Conservation (phyloP, 2,329 filamentous ascomycete species). For the Chrysoporthe cubensis region DNA sequence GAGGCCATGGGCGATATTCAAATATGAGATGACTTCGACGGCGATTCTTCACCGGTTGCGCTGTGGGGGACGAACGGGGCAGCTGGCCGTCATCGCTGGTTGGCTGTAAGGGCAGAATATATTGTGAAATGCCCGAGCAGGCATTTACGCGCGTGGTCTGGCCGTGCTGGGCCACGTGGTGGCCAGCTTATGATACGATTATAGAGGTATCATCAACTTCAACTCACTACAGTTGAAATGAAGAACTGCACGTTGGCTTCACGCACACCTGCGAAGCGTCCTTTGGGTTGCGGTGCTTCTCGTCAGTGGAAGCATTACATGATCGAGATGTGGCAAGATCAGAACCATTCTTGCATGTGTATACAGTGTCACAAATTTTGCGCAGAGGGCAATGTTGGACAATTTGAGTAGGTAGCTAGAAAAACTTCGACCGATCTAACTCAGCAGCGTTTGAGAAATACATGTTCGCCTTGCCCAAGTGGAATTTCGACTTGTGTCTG, state of each 20-base stretch:
- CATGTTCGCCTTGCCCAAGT: background rate
- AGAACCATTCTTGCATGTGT: background rate
- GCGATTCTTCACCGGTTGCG: conserved; percentile 19
- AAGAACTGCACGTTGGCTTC: background rate
- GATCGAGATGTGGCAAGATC: background rate
- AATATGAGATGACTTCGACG: conserved; percentile 50
- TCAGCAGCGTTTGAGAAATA: background rate
- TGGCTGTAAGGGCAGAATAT: conserved; percentile 46
- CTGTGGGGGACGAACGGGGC: conserved; percentile 2
- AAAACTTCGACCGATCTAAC: too few species aligned
- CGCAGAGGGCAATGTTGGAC: background rate
- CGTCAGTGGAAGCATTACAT: background rate
- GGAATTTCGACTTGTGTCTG: background rate
- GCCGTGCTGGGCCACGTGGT: conserved; percentile 16
- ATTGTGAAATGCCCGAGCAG: conserved; percentile 54
- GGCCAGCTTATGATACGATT: conserved; percentile 28
- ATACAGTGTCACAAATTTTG: background rate
- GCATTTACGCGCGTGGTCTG: conserved; percentile 24
- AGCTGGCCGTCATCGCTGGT: conserved; percentile 20
- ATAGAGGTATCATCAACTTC: conserved; percentile 25
- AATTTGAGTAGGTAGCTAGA: background rate
- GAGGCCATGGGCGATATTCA: conserved; percentile 79
- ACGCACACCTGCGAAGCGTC: background rate
- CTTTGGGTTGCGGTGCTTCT: background rate
- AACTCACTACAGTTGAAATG: conserved; percentile 13